Evolutionary conservation across 2,329 filamentous ascomycete genomes (phyloP).

Genomic region (Colletotrichum brevisporum): DNA sequence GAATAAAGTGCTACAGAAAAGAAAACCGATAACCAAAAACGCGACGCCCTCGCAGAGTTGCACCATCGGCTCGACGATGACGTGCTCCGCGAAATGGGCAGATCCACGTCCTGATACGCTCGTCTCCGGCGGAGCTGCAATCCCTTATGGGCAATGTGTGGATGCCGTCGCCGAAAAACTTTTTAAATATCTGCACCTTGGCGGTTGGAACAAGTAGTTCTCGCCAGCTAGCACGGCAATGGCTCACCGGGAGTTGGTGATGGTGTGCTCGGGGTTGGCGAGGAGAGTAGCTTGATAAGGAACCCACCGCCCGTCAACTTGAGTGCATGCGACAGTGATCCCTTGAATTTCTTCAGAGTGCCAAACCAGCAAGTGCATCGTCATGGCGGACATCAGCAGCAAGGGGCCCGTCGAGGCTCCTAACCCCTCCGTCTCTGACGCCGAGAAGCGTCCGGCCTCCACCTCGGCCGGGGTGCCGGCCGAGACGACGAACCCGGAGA

Average conservation of each 20-base stretch:
- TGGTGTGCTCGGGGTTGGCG: conserved; percentile 19
- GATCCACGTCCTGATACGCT: conserved; percentile 14
- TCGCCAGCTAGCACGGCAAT: conserved; percentile 4
- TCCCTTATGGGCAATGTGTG: conserved; percentile 26
- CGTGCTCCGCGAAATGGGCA: conserved; percentile 22
- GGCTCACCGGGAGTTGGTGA: background rate
- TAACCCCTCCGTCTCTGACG: background rate
- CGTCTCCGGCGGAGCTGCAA: background rate
- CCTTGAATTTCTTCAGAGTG: background rate
- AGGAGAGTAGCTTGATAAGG: conserved; percentile 9
- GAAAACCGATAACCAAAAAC: background rate
- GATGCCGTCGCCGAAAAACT: conserved; percentile 7
- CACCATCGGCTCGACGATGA: conserved; percentile 23
- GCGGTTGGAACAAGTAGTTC: conserved; percentile 1
- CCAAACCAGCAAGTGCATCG: background rate
- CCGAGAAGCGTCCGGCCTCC: background rate
- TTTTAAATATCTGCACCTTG: background rate
- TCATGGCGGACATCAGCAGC: conserved; percentile 12
- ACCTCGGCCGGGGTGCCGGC: conserved; percentile 3
- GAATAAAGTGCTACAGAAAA: no score
- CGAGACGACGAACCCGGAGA: background rate
- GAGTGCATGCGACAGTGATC: background rate
- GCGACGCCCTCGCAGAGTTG: conserved; percentile 1
- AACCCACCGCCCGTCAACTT: background rate
- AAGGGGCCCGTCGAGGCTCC: background rate